Conservation (phyloP, 1,139 yeast species). For the Lodderomyces oxycetoniae region DNA sequence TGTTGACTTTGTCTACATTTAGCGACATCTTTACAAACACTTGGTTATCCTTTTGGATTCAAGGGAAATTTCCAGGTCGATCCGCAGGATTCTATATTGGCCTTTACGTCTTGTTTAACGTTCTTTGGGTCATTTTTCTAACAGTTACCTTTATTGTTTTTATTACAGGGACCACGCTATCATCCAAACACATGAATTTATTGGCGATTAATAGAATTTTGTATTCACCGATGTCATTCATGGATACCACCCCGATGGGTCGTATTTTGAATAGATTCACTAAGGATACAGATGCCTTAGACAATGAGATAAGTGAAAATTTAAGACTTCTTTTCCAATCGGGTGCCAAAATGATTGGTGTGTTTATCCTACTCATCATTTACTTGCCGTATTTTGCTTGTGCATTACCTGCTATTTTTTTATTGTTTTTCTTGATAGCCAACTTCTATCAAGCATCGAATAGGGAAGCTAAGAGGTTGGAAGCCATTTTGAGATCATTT, state of each 20-base stretch:
- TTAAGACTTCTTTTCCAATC: slow-evolving; percentile 48
- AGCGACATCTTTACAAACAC: slow-evolving; percentile 62
- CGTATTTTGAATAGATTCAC: slow-evolving; percentile 59
- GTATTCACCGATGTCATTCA: slow-evolving; percentile 53
- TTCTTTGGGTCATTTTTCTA: slow-evolving; percentile 32
- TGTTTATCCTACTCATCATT: slow-evolving; percentile 58
- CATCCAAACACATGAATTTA: slow-evolving; percentile 43
- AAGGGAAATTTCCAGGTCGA: slow-evolving; percentile 44
- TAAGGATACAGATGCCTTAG: slow-evolving; percentile 79
- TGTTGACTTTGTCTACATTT: slow-evolving; percentile 47
- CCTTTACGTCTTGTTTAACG: slow-evolving; percentile 55
- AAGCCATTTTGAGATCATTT: slow-evolving; percentile 33
- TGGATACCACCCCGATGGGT: slow-evolving; percentile 61
- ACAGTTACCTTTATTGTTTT: slow-evolving; percentile 42
- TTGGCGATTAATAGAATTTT: slow-evolving; percentile 38
- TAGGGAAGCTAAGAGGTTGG: slow-evolving; percentile 40
- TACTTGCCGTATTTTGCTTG: slow-evolving; percentile 74
- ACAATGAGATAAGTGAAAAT: slow-evolving; percentile 66
- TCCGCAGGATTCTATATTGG: slow-evolving; percentile 66
- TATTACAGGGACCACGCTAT: slow-evolving; percentile 48
- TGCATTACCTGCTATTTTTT: slow-evolving; percentile 53
- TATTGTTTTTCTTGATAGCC: slow-evolving; percentile 47
- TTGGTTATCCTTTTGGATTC: slow-evolving; percentile 86
- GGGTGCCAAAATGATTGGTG: slow-evolving; percentile 54
- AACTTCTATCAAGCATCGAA: slow-evolving; percentile 49